Conservation (phyloP, 768 basidiomycete species). For the Agaricus sinodeliciosus region DNA sequence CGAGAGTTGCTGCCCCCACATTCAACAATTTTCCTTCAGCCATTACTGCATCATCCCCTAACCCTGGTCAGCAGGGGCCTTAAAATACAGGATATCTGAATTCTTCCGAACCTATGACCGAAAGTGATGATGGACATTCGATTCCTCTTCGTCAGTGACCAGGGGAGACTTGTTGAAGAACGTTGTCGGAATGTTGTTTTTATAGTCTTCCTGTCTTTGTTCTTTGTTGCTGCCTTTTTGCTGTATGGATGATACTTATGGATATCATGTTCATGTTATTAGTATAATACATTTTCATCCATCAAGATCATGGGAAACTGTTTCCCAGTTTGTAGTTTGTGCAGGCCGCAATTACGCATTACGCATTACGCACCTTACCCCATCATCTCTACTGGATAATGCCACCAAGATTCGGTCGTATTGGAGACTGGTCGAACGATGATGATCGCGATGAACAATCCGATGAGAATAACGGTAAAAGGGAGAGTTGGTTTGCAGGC, state of each 20-base stretch:
- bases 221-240: too few species aligned
- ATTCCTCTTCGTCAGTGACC: constrained; percentile 16
- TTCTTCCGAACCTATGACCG: constrained; percentile 1
- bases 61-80: neutral
- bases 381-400: neutral
- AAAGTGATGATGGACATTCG: neutral
- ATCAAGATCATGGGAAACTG: too few species aligned
- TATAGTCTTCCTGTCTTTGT: too few species aligned
- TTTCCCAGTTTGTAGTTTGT: too few species aligned
- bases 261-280: too few species aligned
- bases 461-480: constrained; percentile 40
- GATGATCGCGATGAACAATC: constrained; percentile 49
- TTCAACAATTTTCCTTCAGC: too few species aligned
- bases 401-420: constrained; percentile 39
- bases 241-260: too few species aligned
- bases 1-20: too few species aligned
- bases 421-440: constrained; percentile 41
- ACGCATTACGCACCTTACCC: neutral
- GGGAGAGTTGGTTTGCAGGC: constrained; percentile 85
- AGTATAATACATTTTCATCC: too few species aligned
- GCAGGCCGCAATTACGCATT: neutral
- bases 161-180: too few species aligned
- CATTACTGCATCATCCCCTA: too few species aligned
- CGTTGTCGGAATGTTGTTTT: too few species aligned
- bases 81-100: neutral